Base-by-base conservation (phyloP, 106 monocot genomes). In the Platanthera zijinensis region DNA sequence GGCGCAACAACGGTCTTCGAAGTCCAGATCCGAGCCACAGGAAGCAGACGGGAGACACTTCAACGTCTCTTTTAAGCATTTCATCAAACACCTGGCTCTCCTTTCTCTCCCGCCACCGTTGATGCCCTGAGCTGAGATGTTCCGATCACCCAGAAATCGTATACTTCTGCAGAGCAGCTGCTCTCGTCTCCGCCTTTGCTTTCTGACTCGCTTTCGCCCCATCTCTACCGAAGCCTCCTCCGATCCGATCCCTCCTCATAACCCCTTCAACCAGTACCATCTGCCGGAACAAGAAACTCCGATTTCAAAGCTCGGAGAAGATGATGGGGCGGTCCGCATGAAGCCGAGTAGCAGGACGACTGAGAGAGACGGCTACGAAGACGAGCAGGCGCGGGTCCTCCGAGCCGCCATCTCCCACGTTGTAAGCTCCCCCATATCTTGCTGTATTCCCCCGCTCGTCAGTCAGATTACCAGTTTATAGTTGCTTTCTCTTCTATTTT, bases 401-500 rank as follows among this genome's bases (percentile, higher is more conserved):
- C 86, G 89, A 15, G 92, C 89, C 21, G 80, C 92, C 45, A 84
- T 92, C 71, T 76, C 79, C 25, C 88, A 92, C 81, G 89, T 92
- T 30, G 92, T 92, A 77, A 59, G 83, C 49, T 70, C 14, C n/a
- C 30, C 17, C 10, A 12, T 73, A 21, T 54, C 10, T 22, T 64
- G 21, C 49, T 17, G 15, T 52, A 51, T 5, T 5, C 57, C 57
- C 45, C 8, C 10, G n/a, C 53, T 32, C 39, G 9, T 5, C 72
- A n/a, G 9, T 5, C 72, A n/a, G 14, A 10, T 45, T 10, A 9
- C 2, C 32, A 8, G 3, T 21, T 64, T 13, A 50, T 14, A 48
- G 30, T 21, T 22, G 3, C 77, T 45, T n/a, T 66, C 51, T n/a
- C 61, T 56, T 17, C 49, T 8, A n/a, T 71, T 74, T 74, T 52